Evolutionary conservation across 2,329 filamentous ascomycete species (phyloP).

Genomic region (Eutypella sp.): DNA sequence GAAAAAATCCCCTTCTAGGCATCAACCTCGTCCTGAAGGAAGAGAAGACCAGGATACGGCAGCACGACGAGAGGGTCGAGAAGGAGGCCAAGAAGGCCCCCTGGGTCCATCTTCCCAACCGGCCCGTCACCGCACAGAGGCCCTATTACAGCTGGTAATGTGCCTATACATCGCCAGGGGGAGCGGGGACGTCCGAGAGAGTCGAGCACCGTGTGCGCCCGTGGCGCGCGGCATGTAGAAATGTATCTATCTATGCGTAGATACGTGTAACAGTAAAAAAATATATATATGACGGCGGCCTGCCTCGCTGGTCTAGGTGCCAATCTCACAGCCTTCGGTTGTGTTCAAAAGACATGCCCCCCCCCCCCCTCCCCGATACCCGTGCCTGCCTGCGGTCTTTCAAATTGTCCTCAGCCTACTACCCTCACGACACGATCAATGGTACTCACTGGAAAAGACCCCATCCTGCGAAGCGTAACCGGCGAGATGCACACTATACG

Average conservation of each 20-base stretch:
- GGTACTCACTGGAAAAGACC: too few relatives aligned
- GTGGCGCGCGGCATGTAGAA: not conserved
- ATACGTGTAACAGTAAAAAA: not conserved
- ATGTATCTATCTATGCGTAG: not conserved
- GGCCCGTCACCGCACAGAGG: slow-evolving; percentile 75
- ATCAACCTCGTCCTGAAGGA: slow-evolving; percentile 85
- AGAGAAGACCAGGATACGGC: slow-evolving; percentile 80
- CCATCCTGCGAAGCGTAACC: too few relatives aligned
- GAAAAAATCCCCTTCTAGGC: slow-evolving; percentile 51
- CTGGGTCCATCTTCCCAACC: slow-evolving; percentile 84
- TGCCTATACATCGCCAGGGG: not conserved
- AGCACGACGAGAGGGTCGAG: slow-evolving; percentile 70
- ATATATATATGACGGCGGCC: not conserved
- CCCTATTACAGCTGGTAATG: slow-evolving; percentile 88
- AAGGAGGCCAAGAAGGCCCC: slow-evolving; percentile 71
- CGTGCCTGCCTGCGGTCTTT: too few relatives aligned
- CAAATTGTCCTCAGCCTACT: too few relatives aligned
- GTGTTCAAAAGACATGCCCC: not conserved
- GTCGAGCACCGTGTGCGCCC: not conserved
- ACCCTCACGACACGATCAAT: too few relatives aligned
- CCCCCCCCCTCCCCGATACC: too few relatives aligned
- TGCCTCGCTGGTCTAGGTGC: not conserved
- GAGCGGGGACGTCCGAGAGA: not conserved
- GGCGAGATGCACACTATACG: too few relatives aligned
- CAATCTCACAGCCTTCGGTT: not conserved